Evolutionary conservation across 208 protist genomes (phyloP).

Genomic region (Leishmania amazonensis): DNA sequence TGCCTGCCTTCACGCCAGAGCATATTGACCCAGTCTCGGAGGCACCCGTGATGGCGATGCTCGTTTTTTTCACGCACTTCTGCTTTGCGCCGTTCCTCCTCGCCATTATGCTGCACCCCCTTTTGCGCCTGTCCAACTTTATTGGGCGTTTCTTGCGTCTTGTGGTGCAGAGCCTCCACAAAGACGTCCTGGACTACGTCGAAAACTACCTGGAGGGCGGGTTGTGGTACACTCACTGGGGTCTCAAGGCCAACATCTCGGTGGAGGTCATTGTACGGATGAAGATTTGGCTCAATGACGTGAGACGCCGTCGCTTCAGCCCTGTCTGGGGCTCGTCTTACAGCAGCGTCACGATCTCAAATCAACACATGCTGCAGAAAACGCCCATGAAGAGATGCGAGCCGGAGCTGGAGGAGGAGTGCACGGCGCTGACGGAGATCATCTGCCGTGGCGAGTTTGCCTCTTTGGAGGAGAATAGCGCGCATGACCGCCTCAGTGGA

Average conservation of each 20-base stretch:
- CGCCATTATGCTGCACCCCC: slow-evolving; percentile 57
- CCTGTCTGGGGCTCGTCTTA: slow-evolving; percentile 12
- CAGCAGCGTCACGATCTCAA: slow-evolving; percentile 15
- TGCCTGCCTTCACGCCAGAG: slow-evolving; percentile 57
- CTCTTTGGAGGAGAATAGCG: slow-evolving; percentile 57
- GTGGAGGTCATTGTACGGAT: slow-evolving; percentile 45
- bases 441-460: slow-evolving; percentile 65
- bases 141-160: slow-evolving; percentile 77
- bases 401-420: slow-evolving; percentile 6
- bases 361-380: slow-evolving; percentile 31
- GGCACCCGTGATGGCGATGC: slow-evolving; percentile 49
- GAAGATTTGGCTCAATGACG: slow-evolving; percentile 53
- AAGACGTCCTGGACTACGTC: slow-evolving; percentile 72
- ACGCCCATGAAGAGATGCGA: slow-evolving; percentile 32
- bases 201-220: slow-evolving; percentile 76
- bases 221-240: slow-evolving; percentile 69
- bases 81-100: slow-evolving; percentile 66
- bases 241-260: slow-evolving; percentile 41
- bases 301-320: slow-evolving; percentile 28
- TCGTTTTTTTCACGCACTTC: slow-evolving; percentile 64
- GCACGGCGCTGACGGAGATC: slow-evolving; percentile 43
- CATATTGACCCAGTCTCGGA: slow-evolving; percentile 46
- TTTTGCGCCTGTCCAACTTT: slow-evolving; percentile 74
- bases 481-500: slow-evolving; percentile 27
- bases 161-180: slow-evolving; percentile 71